phyloP scores from a whole-genome alignment of 2,329 filamentous ascomycete genomes.

The Clonostachys chloroleuca region DNA sequence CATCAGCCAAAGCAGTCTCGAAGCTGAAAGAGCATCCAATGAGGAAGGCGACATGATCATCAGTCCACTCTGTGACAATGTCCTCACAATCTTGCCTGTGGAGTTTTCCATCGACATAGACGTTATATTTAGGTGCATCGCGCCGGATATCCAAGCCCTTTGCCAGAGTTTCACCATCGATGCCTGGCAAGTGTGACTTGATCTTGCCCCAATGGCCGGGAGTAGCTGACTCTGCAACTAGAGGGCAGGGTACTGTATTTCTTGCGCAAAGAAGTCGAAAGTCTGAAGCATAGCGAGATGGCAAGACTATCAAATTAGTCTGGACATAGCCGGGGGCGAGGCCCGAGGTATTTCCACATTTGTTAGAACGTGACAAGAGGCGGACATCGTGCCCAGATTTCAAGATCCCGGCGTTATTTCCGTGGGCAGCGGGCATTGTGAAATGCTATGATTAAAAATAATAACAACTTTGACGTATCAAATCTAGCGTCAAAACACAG shows the following conservation, averaged over 20 bases:
- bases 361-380: too few relatives aligned
- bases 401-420: too few relatives aligned
- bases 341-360: slow-evolving; percentile 36
- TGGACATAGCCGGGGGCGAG: slow-evolving; percentile 52
- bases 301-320: slow-evolving; percentile 59
- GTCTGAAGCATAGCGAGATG: slow-evolving; percentile 48
- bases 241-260: slow-evolving; percentile 59
- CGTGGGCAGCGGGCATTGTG: too few relatives aligned
- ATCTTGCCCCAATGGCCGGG: slow-evolving; percentile 35
- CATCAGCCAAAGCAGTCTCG: slow-evolving; percentile 47
- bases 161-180: slow-evolving; percentile 19
- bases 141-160: slow-evolving; percentile 48
- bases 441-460: too few relatives aligned
- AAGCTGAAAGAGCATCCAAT: slow-evolving; percentile 64
- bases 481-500: too few relatives aligned
- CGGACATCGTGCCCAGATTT: too few relatives aligned
- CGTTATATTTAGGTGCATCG: slow-evolving; percentile 53
- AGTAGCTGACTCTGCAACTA: slow-evolving; percentile 46
- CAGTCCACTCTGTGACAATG: slow-evolving; percentile 46
- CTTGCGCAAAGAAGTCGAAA: slow-evolving; percentile 54
- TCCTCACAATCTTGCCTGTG: slow-evolving; percentile 29
- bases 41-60: slow-evolving; percentile 56
- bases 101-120: slow-evolving; percentile 47
- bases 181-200: slow-evolving; percentile 18
- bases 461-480: too few relatives aligned